phyloP scores from a whole-genome alignment of 108 stramenopile genomes.

The Craspedostauros australis region DNA sequence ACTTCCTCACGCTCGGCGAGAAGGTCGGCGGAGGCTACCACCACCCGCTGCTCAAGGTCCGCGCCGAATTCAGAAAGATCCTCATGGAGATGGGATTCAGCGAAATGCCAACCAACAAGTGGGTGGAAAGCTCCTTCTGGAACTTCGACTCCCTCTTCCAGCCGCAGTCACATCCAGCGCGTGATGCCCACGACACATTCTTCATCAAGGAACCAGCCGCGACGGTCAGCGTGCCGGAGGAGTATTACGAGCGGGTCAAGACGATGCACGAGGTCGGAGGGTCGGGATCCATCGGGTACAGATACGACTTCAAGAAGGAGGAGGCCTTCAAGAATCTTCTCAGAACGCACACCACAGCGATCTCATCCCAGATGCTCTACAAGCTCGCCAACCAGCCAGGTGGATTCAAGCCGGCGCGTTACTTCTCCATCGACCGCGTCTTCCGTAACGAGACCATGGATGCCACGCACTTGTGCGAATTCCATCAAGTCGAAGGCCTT shows the following conservation, averaged over 20 bases:
- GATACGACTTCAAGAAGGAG: constrained; percentile 88
- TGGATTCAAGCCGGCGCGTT: constrained; percentile 93
- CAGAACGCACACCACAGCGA: constrained; percentile 97
- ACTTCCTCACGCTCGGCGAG: constrained; percentile 91
- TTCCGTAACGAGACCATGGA: constrained; percentile 99
- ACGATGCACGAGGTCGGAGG: constrained; percentile 96
- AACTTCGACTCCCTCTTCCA: constrained; percentile 99
- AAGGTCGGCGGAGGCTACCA: constrained; percentile 90
- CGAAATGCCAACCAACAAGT: constrained; percentile 99
- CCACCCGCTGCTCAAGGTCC: constrained; percentile 96
- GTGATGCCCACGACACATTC: constrained; percentile 99
- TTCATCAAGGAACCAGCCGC: constrained; percentile 95
- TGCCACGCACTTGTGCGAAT: constrained; percentile 99
- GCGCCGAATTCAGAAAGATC: constrained; percentile 92
- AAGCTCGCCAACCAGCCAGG: constrained; percentile 93
- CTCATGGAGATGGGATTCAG: constrained; percentile 98
- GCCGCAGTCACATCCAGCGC: constrained; percentile 98
- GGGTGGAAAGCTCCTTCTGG: constrained; percentile 99
- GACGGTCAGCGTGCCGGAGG: constrained; percentile 86
- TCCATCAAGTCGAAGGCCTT: constrained; percentile 99
- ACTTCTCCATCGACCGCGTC: constrained; percentile 98
- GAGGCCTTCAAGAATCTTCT: constrained; percentile 98
- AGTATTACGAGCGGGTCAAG: constrained; percentile 97
- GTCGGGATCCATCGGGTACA: constrained; percentile 92
- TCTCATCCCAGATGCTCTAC: constrained; percentile 95